These are phyloP conservation scores for Carex parvula DNA, from an alignment of 176 grass and related monocot species.

Conservation along the genomic window DNA sequence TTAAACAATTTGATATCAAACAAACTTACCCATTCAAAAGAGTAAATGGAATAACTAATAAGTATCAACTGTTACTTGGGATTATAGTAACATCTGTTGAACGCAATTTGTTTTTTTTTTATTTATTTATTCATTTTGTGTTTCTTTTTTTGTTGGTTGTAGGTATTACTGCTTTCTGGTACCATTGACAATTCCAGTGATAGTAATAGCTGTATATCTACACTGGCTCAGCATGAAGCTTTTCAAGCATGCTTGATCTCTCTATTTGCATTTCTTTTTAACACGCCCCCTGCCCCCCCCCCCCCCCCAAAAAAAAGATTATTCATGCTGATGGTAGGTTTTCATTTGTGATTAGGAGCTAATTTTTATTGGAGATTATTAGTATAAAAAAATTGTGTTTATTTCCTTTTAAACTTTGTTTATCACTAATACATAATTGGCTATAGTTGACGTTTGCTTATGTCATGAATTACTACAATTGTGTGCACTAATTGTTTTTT, in stretches of 20 bases:
- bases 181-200: slow-evolving; percentile 59
- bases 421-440: not conserved
- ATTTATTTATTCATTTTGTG: not conserved
- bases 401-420: not conserved
- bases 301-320: not conserved
- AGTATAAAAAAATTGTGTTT: not conserved
- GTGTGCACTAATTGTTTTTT: not conserved
- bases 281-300: no score
- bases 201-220: slow-evolving; percentile 58
- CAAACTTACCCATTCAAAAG: not conserved
- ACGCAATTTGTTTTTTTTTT: not conserved
- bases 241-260: slow-evolving; percentile 73
- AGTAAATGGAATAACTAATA: not conserved
- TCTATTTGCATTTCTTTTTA: not conserved
- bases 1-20: not conserved
- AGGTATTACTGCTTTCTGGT: slow-evolving; percentile 78
- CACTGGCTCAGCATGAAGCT: slow-evolving; percentile 92
- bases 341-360: not conserved
- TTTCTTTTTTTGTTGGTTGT: slow-evolving; percentile 1
- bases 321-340: not conserved
- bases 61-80: not conserved
- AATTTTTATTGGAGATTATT: not conserved
- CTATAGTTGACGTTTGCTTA: not conserved
- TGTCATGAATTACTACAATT: not conserved
- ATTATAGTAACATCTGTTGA: not conserved